These are phyloP conservation scores for Xylaria sp. DNA, from an alignment of 2,329 filamentous ascomycete species.

Conservation along the genomic window DNA sequence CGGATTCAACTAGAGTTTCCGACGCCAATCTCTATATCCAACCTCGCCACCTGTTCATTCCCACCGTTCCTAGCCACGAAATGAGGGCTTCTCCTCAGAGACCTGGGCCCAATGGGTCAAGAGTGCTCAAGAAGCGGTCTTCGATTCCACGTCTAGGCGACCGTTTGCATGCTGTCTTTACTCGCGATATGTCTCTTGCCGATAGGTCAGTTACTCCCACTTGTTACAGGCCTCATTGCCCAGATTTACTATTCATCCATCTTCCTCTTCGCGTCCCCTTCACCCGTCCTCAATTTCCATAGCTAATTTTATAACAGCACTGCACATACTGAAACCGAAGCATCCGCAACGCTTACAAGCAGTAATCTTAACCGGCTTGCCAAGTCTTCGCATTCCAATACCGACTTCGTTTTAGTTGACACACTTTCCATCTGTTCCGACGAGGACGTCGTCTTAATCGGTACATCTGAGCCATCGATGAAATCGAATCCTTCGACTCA, in stretches of 20 bases:
- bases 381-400: slow-evolving; percentile 3
- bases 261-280: background rate
- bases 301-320: slow-evolving; percentile 5
- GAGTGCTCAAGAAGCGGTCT: slow-evolving; percentile 27
- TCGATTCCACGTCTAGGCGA: slow-evolving; percentile 35
- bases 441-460: slow-evolving; percentile 18
- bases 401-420: background rate
- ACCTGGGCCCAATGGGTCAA: slow-evolving; percentile 33
- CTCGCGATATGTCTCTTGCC: background rate
- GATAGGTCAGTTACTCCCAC: slow-evolving; percentile 21
- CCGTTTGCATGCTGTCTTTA: slow-evolving; percentile 26
- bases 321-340: background rate
- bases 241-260: background rate
- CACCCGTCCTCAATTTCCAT: background rate
- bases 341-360: slow-evolving; percentile 18
- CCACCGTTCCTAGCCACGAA: background rate
- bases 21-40: background rate
- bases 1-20: background rate
- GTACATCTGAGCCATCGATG: background rate
- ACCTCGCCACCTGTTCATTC: background rate
- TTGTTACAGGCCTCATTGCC: background rate
- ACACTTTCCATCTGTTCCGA: slow-evolving; percentile 16
- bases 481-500: slow-evolving; percentile 2
- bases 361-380: slow-evolving; percentile 18
- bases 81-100: slow-evolving; percentile 29